phyloP scores from a whole-genome alignment of 257 asterid genomes.

The Coffea eugenioides region DNA sequence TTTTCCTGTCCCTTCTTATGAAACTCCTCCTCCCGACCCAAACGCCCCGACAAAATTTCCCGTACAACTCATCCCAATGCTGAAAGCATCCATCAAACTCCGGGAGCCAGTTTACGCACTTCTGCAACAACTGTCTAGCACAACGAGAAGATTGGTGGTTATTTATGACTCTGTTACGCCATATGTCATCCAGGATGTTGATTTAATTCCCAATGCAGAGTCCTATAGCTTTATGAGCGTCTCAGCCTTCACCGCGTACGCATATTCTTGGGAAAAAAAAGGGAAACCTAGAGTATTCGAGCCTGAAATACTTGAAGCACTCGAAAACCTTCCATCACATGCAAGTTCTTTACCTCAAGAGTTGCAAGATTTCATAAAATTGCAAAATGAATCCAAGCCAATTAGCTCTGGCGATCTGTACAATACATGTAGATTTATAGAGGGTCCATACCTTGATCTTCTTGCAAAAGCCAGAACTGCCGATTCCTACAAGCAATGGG shows the following conservation, averaged over 20 bases:
- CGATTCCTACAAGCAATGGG: constrained; percentile 20
- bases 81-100: constrained; percentile 33
- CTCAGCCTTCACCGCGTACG: constrained; percentile 30
- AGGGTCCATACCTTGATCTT: constrained; percentile 15
- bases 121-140: constrained; percentile 18
- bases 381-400: not conserved
- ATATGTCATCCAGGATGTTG: constrained; percentile 48
- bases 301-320: constrained; percentile 7
- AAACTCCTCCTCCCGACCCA: constrained; percentile 37
- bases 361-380: not conserved
- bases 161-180: constrained; percentile 46
- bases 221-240: constrained; percentile 44
- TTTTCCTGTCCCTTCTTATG: not conserved
- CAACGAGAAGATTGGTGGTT: constrained; percentile 31
- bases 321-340: not conserved
- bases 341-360: constrained; percentile 6
- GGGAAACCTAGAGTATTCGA: constrained; percentile 16
- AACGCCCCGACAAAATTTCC: constrained; percentile 42
- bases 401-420: constrained; percentile 17
- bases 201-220: constrained; percentile 31
- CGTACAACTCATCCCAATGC: constrained; percentile 32
- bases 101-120: constrained; percentile 29
- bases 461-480: not conserved
- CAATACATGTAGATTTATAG: constrained; percentile 5
- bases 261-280: constrained; percentile 15